phyloP scores from a whole-genome alignment of 106 monocot species.

The Vanilla planifolia region DNA sequence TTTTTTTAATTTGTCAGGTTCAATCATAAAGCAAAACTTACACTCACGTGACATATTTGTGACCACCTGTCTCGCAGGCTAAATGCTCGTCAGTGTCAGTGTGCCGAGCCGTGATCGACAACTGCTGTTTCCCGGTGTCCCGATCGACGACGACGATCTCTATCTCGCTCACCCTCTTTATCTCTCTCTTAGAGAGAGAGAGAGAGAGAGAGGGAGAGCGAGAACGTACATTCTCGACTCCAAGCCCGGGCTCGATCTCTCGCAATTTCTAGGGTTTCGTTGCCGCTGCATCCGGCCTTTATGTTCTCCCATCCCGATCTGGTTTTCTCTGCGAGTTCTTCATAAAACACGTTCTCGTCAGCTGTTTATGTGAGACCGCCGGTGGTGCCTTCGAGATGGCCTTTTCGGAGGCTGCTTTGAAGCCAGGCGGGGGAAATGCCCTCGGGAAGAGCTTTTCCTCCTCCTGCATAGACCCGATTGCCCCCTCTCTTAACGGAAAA shows the following conservation, averaged over 20 bases:
- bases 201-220: neutral
- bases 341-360: neutral
- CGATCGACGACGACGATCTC: no score
- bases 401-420: constrained; percentile 3
- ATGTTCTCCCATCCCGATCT: neutral
- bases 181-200: no score
- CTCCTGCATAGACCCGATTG: neutral
- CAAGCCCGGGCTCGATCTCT: no score
- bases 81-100: no score
- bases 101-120: no score
- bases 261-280: constrained; percentile 9
- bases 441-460: constrained; percentile 3
- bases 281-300: neutral
- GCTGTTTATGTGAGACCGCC: constrained; percentile 3
- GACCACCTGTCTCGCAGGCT: no score
- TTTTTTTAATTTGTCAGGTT: no score
- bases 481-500: neutral
- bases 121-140: no score
- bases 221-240: neutral
- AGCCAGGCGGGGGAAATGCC: neutral
- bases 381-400: neutral
- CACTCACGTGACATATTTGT: no score
- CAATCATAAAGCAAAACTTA: no score
- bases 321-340: neutral
- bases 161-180: no score